These are phyloP conservation scores for Marchantia paleacea DNA, from an alignment of 225 moss, liverwort and hornwort genomes.

Conservation along the genomic window DNA sequence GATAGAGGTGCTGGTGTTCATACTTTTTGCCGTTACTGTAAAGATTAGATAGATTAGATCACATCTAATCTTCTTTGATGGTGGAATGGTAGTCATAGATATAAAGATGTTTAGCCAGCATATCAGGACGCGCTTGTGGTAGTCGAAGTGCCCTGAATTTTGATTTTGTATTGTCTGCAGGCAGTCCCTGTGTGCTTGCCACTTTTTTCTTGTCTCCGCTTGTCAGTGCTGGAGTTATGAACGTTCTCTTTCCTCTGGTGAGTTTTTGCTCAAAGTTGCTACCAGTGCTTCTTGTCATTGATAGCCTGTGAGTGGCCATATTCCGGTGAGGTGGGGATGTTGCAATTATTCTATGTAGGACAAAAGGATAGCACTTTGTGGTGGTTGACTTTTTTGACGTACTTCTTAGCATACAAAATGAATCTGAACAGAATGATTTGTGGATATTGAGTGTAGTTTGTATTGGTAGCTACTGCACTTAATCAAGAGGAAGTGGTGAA, in stretches of 20 bases:
- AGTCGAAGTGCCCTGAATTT: neutral
- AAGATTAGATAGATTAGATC: neutral
- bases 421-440: neutral
- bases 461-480: slow-evolving; percentile 90
- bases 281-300: neutral
- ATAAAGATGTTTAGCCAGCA: neutral
- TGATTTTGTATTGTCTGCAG: slow-evolving; percentile 41
- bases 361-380: neutral
- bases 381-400: neutral
- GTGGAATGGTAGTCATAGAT: neutral
- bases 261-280: slow-evolving; percentile 19
- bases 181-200: slow-evolving; percentile 94
- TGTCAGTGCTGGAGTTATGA: slow-evolving; percentile 96
- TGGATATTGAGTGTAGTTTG: slow-evolving; percentile 61
- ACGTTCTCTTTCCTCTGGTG: slow-evolving; percentile 89
- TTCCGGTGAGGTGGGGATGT: neutral
- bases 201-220: slow-evolving; percentile 90
- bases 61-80: neutral
- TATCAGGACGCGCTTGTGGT: neutral
- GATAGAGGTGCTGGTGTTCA: too few species aligned
- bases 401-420: neutral
- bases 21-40: too few species aligned
- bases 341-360: neutral
- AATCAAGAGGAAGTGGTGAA: slow-evolving; percentile 69
- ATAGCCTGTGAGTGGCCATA: neutral